phyloP scores from a whole-genome alignment of 768 basidiomycete species.

The Naganishia randhawae region DNA sequence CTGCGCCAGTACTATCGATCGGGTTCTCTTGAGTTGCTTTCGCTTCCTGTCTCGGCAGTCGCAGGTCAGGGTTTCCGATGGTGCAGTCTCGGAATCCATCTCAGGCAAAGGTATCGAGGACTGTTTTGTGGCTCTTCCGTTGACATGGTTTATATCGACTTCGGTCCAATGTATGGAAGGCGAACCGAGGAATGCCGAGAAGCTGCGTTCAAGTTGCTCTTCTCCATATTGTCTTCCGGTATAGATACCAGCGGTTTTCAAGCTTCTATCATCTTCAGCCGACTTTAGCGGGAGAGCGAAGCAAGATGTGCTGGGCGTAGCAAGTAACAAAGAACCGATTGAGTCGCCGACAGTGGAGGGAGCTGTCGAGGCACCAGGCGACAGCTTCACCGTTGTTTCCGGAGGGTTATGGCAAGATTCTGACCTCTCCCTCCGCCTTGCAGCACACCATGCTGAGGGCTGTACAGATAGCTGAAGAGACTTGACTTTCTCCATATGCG shows the following conservation, averaged over 20 bases:
- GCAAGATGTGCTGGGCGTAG: neutral
- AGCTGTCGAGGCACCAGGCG: neutral
- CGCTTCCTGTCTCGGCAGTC: neutral
- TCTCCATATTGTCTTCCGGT: neutral
- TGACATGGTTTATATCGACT: neutral
- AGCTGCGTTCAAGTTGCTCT: slow-evolving; percentile 1
- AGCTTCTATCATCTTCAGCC: neutral
- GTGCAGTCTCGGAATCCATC: neutral
- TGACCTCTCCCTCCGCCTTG: no score
- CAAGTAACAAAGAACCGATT: neutral
- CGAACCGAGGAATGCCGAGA: neutral
- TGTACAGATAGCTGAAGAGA: neutral
- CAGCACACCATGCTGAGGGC: neutral
- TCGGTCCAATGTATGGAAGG: no score
- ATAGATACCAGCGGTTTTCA: neutral
- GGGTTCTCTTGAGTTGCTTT: neutral
- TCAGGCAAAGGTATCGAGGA: neutral
- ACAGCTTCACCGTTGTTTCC: neutral
- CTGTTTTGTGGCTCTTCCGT: neutral
- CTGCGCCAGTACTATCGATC: neutral
- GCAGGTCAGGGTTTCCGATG: neutral
- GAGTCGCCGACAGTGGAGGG: neutral
- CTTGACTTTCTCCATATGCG: neutral
- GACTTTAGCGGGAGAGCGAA: neutral
- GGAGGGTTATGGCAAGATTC: neutral